These are phyloP conservation scores for Kodamaea hsintzibuensis DNA, from an alignment of 805 yeast species.

Conservation along the genomic window DNA sequence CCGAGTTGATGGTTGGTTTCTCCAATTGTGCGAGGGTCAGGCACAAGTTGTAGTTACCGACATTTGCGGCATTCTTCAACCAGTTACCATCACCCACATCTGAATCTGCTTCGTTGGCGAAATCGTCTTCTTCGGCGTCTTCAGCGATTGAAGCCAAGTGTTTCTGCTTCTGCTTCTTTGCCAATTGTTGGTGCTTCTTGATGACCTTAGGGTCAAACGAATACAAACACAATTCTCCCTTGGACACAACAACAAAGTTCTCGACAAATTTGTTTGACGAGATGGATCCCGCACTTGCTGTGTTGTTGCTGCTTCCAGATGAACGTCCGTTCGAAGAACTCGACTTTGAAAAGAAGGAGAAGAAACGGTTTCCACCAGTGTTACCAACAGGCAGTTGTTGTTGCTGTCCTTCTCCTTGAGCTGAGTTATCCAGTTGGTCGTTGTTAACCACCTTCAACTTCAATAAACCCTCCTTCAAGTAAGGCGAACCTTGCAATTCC, in stretches of 20 bases:
- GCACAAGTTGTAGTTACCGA: slow-evolving; percentile 53
- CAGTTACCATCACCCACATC: slow-evolving; percentile 65
- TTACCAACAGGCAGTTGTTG: slow-evolving; percentile 19
- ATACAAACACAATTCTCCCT: slow-evolving; percentile 63
- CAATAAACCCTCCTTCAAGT: slow-evolving; percentile 73
- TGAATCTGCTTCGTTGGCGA: slow-evolving; percentile 25
- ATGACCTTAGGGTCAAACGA: slow-evolving; percentile 49
- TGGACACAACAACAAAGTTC: slow-evolving; percentile 64
- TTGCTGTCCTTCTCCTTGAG: slow-evolving; percentile 5
- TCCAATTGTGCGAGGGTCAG: slow-evolving; percentile 50
- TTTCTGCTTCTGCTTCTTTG: slow-evolving; percentile 23
- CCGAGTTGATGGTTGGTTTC: slow-evolving; percentile 12
- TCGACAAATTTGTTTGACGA: slow-evolving; percentile 39
- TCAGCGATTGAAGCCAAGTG: slow-evolving; percentile 14
- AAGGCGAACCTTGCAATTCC: slow-evolving; percentile 73
- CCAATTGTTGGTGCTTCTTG: slow-evolving; percentile 39
- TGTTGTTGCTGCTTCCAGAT: not conserved
- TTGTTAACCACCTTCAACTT: slow-evolving; percentile 40
- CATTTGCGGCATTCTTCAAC: slow-evolving; percentile 61
- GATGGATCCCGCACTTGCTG: slow-evolving; percentile 4
- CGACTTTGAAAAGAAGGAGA: slow-evolving; percentile 27
- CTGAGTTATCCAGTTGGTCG: slow-evolving; percentile 34
- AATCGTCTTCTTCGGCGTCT: slow-evolving; percentile 16
- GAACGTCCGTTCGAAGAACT: not conserved
- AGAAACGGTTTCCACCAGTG: slow-evolving; percentile 19